Percentiles rank a stretch among this genome's conserved stretches.
These are phyloP conservation scores for Cyclocybe aegerita DNA, from an alignment of 768 basidiomycete species.

Conservation along the genomic window DNA sequence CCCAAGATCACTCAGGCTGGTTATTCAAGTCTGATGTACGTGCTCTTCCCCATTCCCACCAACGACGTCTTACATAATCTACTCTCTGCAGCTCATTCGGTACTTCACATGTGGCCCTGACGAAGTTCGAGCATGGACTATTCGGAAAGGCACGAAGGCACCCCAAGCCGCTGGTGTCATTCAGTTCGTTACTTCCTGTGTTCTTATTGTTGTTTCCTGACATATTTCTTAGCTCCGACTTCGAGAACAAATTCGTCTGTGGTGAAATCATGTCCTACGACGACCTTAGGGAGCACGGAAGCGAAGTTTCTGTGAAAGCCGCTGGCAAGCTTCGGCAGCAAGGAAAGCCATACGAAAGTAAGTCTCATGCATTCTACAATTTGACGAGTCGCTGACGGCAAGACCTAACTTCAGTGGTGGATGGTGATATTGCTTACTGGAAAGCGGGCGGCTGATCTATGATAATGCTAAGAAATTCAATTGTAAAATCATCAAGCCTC, in stretches of 20 bases:
- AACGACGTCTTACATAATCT: conserved; percentile 1
- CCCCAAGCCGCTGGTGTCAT: conserved; percentile 98
- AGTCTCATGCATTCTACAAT: conserved; percentile 24
- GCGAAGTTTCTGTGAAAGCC: conserved; percentile 89
- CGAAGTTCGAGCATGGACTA: conserved; percentile 98
- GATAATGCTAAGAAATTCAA: not conserved
- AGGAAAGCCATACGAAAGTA: conserved; percentile 95
- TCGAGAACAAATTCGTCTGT: conserved; percentile 97
- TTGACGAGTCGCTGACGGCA: conserved; percentile 6
- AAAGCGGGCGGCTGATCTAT: conserved; percentile 59
- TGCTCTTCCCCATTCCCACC: not conserved
- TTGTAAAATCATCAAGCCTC: conserved; percentile 4
- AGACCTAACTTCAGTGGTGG: conserved; percentile 54
- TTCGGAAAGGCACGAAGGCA: conserved; percentile 90
- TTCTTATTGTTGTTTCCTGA: not conserved
- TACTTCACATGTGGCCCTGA: conserved; percentile 98
- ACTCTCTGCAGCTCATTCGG: conserved; percentile 67
- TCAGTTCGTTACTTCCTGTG: conserved; percentile 57
- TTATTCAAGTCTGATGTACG: conserved; percentile 77
- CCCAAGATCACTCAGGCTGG: conserved; percentile 96
- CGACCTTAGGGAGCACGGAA: conserved; percentile 89
- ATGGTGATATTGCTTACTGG: conserved; percentile 93
- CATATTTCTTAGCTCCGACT: conserved; percentile 68
- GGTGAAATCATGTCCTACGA: conserved; percentile 95
- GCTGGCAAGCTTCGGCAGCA: conserved; percentile 94